These are phyloP conservation scores for Monilinia fructicola DNA, from an alignment of 2,329 filamentous ascomycete species.

Conservation along the genomic window DNA sequence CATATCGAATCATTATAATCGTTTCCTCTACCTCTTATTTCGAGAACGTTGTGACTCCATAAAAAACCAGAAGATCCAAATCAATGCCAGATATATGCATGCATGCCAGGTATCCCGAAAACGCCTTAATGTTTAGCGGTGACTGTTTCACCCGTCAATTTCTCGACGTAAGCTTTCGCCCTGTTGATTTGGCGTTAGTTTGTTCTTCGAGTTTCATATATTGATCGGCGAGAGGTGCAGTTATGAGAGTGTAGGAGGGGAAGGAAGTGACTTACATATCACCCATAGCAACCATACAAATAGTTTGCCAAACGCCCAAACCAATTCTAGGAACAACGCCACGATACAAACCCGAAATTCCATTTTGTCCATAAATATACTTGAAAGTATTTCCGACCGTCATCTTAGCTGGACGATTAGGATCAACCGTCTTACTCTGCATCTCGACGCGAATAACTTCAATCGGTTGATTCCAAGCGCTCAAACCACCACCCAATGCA, in stretches of 20 bases:
- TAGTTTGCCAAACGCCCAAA: slow-evolving; percentile 96
- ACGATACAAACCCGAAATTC: slow-evolving; percentile 89
- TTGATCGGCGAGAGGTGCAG: not conserved
- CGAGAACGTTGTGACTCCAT: slow-evolving; percentile 4
- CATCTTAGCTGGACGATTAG: slow-evolving; percentile 98
- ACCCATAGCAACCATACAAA: slow-evolving; percentile 99
- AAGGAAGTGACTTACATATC: slow-evolving; percentile 70
- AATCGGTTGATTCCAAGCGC: slow-evolving; percentile 99
- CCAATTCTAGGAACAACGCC: slow-evolving; percentile 93
- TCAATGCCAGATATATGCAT: slow-evolving; percentile 14
- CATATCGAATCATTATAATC: slow-evolving; percentile 11
- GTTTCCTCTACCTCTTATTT: slow-evolving; percentile 11
- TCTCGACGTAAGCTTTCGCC: slow-evolving; percentile 67
- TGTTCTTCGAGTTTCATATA: not conserved
- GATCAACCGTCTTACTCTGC: slow-evolving; percentile 98
- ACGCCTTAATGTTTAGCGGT: slow-evolving; percentile 65
- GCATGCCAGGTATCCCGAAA: slow-evolving; percentile 23
- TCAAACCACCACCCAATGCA: slow-evolving; percentile 86
- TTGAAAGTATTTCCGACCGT: slow-evolving; percentile 81
- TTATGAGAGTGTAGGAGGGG: slow-evolving; percentile 17
- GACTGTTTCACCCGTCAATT: slow-evolving; percentile 62
- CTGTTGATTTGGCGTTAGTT: slow-evolving; percentile 46
- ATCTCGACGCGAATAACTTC: slow-evolving; percentile 99
- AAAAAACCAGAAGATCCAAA: slow-evolving; percentile 12
- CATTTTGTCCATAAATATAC: slow-evolving; percentile 92